Evolutionary conservation across 148 eudicot genomes (phyloP).

Genomic region (Pharnaceum exiguum): DNA sequence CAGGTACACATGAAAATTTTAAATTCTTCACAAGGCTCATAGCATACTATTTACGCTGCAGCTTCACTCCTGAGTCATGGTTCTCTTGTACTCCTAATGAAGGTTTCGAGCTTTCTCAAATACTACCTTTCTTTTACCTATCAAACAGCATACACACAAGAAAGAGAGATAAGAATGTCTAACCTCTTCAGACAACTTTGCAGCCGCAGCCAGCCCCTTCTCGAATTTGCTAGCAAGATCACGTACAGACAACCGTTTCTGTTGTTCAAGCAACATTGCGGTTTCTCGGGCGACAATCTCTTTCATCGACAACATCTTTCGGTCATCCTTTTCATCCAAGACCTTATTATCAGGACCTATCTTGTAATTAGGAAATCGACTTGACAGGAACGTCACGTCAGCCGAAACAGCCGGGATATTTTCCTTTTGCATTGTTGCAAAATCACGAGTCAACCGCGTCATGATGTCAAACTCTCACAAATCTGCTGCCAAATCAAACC

Average conservation of each 20-base stretch:
- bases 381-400: conserved; percentile 75
- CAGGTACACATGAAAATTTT: conserved; percentile 3
- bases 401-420: conserved; percentile 82
- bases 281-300: conserved; percentile 88
- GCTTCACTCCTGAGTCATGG: not conserved
- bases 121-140: not conserved
- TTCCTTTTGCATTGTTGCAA: conserved; percentile 67
- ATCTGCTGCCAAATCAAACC: conserved; percentile 14
- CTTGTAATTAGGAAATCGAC: conserved; percentile 85
- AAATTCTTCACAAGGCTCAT: not conserved
- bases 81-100: too few species aligned
- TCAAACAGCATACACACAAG: not conserved
- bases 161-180: not conserved
- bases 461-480: conserved; percentile 31
- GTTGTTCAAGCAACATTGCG: conserved; percentile 85
- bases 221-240: conserved; percentile 97
- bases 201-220: conserved; percentile 94
- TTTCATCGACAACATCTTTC: conserved; percentile 61
- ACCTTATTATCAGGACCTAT: conserved; percentile 78
- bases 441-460: conserved; percentile 86
- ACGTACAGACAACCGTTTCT: conserved; percentile 89
- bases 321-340: conserved; percentile 63
- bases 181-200: conserved; percentile 96
- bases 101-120: not conserved
- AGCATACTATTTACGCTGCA: not conserved